Percentiles rank a stretch among this genome's conserved stretches.
phyloP scores from a whole-genome alignment of 139 green algal species.

The Chlamydomonas applanata region DNA sequence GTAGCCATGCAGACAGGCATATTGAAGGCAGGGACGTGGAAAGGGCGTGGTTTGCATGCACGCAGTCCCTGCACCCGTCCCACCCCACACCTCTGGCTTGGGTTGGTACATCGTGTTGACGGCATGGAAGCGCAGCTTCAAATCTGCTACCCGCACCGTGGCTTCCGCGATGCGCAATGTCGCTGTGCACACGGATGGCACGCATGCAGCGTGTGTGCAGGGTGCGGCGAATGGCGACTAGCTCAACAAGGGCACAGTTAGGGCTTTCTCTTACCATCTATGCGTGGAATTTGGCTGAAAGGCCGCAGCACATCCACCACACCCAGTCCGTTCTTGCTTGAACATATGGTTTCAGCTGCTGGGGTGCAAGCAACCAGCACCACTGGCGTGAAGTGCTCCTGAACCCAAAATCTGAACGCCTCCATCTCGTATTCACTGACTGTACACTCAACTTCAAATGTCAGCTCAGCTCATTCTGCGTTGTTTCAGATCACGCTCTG shows the following conservation, averaged over 20 bases:
- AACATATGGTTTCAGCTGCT: conserved; percentile 54
- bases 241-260: background rate
- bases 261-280: conserved; percentile 71
- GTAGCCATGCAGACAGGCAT: background rate
- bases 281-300: conserved; percentile 54
- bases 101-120: conserved; percentile 64
- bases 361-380: conserved; percentile 63
- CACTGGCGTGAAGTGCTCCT: conserved; percentile 46
- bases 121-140: conserved; percentile 70
- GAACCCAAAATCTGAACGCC: conserved; percentile 28
- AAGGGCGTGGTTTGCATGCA: background rate
- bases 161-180: conserved; percentile 68
- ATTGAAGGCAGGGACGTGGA: background rate
- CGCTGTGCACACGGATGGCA: conserved; percentile 37
- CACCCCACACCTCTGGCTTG: conserved; percentile 52
- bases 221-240: background rate
- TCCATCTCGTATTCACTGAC: background rate
- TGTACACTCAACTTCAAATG: no score
- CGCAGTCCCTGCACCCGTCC: background rate
- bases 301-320: conserved; percentile 78
- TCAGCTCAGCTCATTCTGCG: no score
- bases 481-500: no score
- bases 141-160: conserved; percentile 67
- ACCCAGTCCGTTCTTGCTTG: conserved; percentile 57
- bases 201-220: background rate